Evolutionary conservation across 2,329 filamentous ascomycete genomes (phyloP).

Genomic region (Helicocarpus griseus): DNA sequence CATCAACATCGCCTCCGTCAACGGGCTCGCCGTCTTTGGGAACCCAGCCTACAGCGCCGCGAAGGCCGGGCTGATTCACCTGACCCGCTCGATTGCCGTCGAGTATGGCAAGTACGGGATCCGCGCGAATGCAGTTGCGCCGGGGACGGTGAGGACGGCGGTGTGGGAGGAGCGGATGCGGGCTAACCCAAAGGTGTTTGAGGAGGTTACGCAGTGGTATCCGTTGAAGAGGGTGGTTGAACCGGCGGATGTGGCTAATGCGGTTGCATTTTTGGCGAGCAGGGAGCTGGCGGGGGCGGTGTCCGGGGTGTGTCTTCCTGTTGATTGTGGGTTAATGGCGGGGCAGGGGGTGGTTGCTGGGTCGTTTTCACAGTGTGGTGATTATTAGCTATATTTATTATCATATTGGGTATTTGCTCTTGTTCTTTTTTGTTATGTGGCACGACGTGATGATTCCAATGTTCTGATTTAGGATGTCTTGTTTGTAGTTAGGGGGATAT

Average conservation of each 20-base stretch:
- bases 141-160: slow-evolving; percentile 15
- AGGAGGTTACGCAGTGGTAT: slow-evolving; percentile 15
- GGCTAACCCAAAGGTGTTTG: slow-evolving; percentile 12
- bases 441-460: no score
- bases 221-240: slow-evolving; percentile 16
- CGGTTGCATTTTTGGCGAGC: slow-evolving; percentile 17
- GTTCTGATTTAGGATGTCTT: no score
- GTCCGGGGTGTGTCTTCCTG: slow-evolving; percentile 17
- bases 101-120: slow-evolving; percentile 27
- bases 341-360: slow-evolving; percentile 16
- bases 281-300: slow-evolving; percentile 14
- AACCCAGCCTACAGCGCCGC: slow-evolving; percentile 28
- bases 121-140: slow-evolving; percentile 30
- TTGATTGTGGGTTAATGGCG: slow-evolving; percentile 17
- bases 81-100: slow-evolving; percentile 28
- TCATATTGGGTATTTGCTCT: background rate
- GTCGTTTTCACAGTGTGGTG: slow-evolving; percentile 14
- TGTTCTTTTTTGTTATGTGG: background rate
- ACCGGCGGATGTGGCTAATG: slow-evolving; percentile 19
- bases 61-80: slow-evolving; percentile 32
- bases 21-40: slow-evolving; percentile 15
- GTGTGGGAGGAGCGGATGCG: slow-evolving; percentile 12
- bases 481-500: no score
- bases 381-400: slow-evolving; percentile 6
- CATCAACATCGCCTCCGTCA: slow-evolving; percentile 16